A percentile compares a stretch with the other conserved stretches of the same genome.
phyloP scores from a whole-genome alignment of 805 yeast genomes.

The Wickerhamomyces xylosicus region DNA sequence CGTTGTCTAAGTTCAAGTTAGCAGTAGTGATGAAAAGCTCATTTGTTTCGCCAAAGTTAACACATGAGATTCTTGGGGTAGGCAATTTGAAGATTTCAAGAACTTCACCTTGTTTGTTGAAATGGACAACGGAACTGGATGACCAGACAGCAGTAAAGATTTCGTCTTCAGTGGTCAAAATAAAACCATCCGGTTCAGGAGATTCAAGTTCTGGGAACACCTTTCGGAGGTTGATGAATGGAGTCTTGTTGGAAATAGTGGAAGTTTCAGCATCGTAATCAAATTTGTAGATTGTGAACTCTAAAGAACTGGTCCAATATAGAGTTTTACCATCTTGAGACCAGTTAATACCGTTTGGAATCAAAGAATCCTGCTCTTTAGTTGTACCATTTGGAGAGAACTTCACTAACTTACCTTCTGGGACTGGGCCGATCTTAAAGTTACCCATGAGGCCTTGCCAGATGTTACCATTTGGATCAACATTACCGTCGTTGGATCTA shows the following conservation, averaged over 20 bases:
- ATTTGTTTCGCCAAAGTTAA: constrained; percentile 57
- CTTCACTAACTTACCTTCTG: constrained; percentile 40
- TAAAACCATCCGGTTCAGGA: constrained; percentile 78
- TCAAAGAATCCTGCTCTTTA: constrained; percentile 23
- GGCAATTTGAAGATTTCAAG: constrained; percentile 48
- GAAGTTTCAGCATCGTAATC: constrained; percentile 30
- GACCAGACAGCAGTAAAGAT: constrained; percentile 64
- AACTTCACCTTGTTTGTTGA: constrained; percentile 37
- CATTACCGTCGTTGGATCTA: constrained; percentile 76
- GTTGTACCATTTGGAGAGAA: constrained; percentile 9
- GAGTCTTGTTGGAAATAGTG: constrained; percentile 25
- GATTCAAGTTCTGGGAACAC: constrained; percentile 17
- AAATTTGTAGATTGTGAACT: constrained; percentile 35
- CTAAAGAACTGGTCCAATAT: constrained; percentile 45
- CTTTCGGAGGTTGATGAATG: constrained; percentile 28
- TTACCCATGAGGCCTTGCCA: constrained; percentile 78
- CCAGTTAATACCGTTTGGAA: constrained; percentile 69
- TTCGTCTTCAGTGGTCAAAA: constrained; percentile 39
- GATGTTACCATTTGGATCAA: constrained; percentile 67
- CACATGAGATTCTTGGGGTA: constrained; percentile 50
- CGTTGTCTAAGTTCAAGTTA: constrained; percentile 34
- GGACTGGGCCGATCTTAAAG: constrained; percentile 27
- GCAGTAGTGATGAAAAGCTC: constrained; percentile 65
- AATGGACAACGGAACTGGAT: constrained; percentile 44
- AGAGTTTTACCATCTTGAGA: constrained; percentile 26